Evolutionary conservation across 2,329 filamentous ascomycete genomes (phyloP).

Genomic region (Graphiopsis chlorocephala): DNA sequence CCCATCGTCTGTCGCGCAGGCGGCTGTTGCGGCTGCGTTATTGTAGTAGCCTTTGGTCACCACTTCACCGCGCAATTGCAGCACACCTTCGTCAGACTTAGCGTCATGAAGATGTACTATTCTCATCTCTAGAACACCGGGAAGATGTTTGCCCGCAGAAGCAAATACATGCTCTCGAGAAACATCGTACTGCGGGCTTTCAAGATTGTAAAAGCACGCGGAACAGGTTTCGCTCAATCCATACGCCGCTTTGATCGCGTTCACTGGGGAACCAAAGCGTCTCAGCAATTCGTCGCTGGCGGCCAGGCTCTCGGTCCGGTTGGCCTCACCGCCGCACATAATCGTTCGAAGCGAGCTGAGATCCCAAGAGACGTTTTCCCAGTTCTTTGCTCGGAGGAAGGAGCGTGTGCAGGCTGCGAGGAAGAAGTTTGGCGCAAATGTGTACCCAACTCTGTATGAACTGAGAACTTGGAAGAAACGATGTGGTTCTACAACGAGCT

Average conservation of each 20-base stretch:
- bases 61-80: not conserved
- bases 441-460: constrained; percentile 42
- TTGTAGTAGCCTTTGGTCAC: not conserved
- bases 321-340: not conserved
- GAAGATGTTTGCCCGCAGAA: constrained; percentile 17
- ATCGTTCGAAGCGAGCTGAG: not conserved
- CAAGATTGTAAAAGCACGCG: constrained; percentile 25
- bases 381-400: not conserved
- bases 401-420: constrained; percentile 22
- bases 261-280: constrained; percentile 18
- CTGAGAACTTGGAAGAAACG: constrained; percentile 41
- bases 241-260: constrained; percentile 23
- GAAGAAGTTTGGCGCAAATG: constrained; percentile 49
- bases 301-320: not conserved
- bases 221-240: constrained; percentile 27
- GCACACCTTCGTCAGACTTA: not conserved
- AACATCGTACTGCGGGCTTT: constrained; percentile 22
- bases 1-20: not conserved
- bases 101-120: not conserved
- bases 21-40: not conserved
- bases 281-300: not conserved
- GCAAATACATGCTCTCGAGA: constrained; percentile 20
- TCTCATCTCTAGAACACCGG: not conserved
- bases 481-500: constrained; percentile 41
- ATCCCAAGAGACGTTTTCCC: not conserved